These are phyloP conservation scores for Lodderomyces pseudojiufengensis DNA, from an alignment of 1,139 yeast genomes.

Conservation along the genomic window DNA sequence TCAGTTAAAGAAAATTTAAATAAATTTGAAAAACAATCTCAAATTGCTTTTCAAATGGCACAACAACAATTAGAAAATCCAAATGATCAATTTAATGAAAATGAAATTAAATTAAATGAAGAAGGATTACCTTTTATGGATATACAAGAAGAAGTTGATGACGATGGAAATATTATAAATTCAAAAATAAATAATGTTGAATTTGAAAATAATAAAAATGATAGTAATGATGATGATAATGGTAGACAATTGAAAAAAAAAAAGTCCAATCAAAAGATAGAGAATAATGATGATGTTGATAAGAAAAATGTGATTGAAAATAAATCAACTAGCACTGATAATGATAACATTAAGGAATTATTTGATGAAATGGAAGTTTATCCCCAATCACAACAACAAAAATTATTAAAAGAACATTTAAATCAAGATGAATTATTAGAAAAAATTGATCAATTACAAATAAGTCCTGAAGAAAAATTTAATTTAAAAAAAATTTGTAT, in stretches of 20 bases:
- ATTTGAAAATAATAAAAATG: neutral
- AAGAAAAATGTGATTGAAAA: constrained; percentile 7
- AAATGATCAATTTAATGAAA: constrained; percentile 10
- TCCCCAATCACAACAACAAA: constrained; percentile 7
- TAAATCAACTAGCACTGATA: constrained; percentile 13
- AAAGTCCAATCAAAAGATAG: neutral
- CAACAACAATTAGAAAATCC: too few relatives aligned
- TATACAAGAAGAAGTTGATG: constrained; percentile 81
- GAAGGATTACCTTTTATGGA: constrained; percentile 67
- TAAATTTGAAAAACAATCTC: constrained; percentile 21
- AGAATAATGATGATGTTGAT: neutral
- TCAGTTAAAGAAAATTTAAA: constrained; percentile 31
- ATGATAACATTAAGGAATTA: constrained; percentile 41
- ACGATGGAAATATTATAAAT: constrained; percentile 60
- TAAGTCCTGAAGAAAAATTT: constrained; percentile 50
- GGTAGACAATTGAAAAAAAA: neutral
- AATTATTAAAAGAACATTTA: constrained; percentile 4
- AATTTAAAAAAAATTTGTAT: constrained; percentile 33
- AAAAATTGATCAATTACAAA: constrained; percentile 32
- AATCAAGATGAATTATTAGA: constrained; percentile 23
- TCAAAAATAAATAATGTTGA: constrained; percentile 28
- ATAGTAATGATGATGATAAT: neutral
- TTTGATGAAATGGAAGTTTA: constrained; percentile 50
- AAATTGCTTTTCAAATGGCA: too few relatives aligned
- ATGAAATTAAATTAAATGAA: constrained; percentile 22